phyloP scores from a whole-genome alignment of 371 early-diverging fungal species.

The Mucor saturninus region DNA sequence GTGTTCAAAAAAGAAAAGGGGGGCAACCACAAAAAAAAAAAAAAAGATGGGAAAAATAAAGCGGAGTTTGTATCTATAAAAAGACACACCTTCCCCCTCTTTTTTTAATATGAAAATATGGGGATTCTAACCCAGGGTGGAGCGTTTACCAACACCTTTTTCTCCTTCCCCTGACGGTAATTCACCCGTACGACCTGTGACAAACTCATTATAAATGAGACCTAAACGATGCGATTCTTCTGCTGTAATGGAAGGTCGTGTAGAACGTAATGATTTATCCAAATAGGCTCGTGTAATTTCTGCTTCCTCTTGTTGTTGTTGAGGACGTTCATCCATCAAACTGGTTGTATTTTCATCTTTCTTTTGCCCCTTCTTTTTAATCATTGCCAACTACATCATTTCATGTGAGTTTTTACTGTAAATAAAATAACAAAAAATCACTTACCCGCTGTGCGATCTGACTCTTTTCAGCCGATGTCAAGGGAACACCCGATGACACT shows the following conservation, averaged over 20 bases:
- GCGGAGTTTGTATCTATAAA: slow-evolving; percentile 10
- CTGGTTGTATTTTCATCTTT: slow-evolving; percentile 3
- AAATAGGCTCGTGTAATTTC: slow-evolving; percentile 58
- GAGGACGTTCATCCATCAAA: slow-evolving; percentile 4
- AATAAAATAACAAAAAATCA: background rate
- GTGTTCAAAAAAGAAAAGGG: background rate
- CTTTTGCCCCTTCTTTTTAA: slow-evolving; percentile 50
- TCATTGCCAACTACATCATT: slow-evolving; percentile 50
- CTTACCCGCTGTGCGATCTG: slow-evolving; percentile 65
- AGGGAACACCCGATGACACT: slow-evolving; percentile 30
- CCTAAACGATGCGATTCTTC: slow-evolving; percentile 64
- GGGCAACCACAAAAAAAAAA: slow-evolving; percentile 6
- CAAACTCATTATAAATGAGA: slow-evolving; percentile 69
- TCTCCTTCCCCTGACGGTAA: slow-evolving; percentile 70
- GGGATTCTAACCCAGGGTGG: slow-evolving; percentile 58
- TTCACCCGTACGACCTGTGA: slow-evolving; percentile 71
- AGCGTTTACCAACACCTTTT: slow-evolving; percentile 69
- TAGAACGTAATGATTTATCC: slow-evolving; percentile 62
- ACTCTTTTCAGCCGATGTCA: slow-evolving; percentile 68
- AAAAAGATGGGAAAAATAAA: slow-evolving; percentile 1
- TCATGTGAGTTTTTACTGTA: background rate
- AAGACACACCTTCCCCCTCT: background rate
- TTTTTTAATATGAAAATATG: background rate
- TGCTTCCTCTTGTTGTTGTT: slow-evolving; percentile 30
- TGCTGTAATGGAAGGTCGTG: slow-evolving; percentile 69